Percentiles rank a stretch among this genome's conserved stretches.
Conservation (phyloP, 495 filamentous ascomycete species). For the Aspergillus heteromorphus region DNA sequence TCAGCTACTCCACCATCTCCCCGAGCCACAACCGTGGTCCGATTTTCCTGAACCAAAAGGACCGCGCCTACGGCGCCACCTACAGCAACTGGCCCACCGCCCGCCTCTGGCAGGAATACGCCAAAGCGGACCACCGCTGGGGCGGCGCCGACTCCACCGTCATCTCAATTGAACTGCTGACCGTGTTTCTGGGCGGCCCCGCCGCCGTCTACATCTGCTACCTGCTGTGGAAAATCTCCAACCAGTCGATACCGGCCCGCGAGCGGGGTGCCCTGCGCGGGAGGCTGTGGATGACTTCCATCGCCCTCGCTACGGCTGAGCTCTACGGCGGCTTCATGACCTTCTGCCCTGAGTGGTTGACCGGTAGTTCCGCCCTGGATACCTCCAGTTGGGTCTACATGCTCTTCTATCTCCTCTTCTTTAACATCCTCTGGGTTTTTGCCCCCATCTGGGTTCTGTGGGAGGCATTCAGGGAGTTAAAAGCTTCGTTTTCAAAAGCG, state of each 20-base stretch:
- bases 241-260: slow-evolving; percentile 12
- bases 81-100: slow-evolving; percentile 62
- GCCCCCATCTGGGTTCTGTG: slow-evolving; percentile 73
- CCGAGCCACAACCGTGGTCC: slow-evolving; percentile 35
- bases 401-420: slow-evolving; percentile 86
- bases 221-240: slow-evolving; percentile 42
- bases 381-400: slow-evolving; percentile 79
- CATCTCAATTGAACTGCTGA: slow-evolving; percentile 78
- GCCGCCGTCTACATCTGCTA: slow-evolving; percentile 67
- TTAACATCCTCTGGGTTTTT: slow-evolving; percentile 86
- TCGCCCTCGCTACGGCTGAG: slow-evolving; percentile 83
- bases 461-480: slow-evolving; percentile 57
- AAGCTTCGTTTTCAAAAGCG: slow-evolving; percentile 43
- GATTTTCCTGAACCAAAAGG: slow-evolving; percentile 47
- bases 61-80: slow-evolving; percentile 65
- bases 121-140: slow-evolving; percentile 81
- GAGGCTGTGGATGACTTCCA: slow-evolving; percentile 63
- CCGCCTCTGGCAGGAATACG: slow-evolving; percentile 88
- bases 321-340: slow-evolving; percentile 97
- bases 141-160: slow-evolving; percentile 71
- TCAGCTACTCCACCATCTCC: slow-evolving; percentile 53
- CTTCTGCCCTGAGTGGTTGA: slow-evolving; percentile 91
- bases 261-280: slow-evolving; percentile 39
- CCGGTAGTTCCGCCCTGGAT: slow-evolving; percentile 68
- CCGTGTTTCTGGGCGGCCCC: slow-evolving; percentile 72